Evolutionary conservation across 139 green algal species (phyloP), one percentile per base, ranked within the genome.

Genomic region (Chlorella vulgaris): DNA sequence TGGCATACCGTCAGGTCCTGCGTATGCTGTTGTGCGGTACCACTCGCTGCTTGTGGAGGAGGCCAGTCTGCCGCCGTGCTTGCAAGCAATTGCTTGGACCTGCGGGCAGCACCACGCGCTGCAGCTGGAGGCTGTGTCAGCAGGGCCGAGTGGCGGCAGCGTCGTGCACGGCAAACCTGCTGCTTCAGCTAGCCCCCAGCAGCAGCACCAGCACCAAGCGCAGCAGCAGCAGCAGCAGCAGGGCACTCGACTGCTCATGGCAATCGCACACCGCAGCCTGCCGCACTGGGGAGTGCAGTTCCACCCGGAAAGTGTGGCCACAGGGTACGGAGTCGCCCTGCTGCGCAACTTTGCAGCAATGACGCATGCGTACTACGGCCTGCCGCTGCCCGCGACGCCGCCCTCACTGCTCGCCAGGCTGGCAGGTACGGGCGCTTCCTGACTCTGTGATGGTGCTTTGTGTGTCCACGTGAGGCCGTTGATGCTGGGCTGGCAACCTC

Each of bases 231-330:
- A 31, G 43, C 26, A 13, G 53, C 53, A 24, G 53, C 74, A 69
- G 51, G 58, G 24, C 58, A 31, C 58, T 22, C n/a, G 19, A 0
- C 63, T 97, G 50, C 70, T 99, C 2, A 98, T 98, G 96, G 96
- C 67, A 15, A 28, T 99, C 10, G 84, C 82, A 5, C 94, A 98
- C 83, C 82, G 40, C 62, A 53, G 22, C 4, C 84, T 89, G 62
- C 96, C 96, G 24, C 92, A 96, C 79, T 96, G 89, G 66, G 96
- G 96, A 0, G 93, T 98, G 81, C 96, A 99, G 90, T 99, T 98
- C 83, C 96, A 99, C 78, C 96, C 96, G 1, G 96, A 99, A 86
- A 96, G 89, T 58, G 80, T 99, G 4, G 93, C 83, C 47, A 98
- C 95, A 0, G 36, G 43, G 7, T 95, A 91, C 79, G 96, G 96